Conservation (phyloP, 371 early-diverging fungal genomes). For the Apophysomyces variabilis region DNA sequence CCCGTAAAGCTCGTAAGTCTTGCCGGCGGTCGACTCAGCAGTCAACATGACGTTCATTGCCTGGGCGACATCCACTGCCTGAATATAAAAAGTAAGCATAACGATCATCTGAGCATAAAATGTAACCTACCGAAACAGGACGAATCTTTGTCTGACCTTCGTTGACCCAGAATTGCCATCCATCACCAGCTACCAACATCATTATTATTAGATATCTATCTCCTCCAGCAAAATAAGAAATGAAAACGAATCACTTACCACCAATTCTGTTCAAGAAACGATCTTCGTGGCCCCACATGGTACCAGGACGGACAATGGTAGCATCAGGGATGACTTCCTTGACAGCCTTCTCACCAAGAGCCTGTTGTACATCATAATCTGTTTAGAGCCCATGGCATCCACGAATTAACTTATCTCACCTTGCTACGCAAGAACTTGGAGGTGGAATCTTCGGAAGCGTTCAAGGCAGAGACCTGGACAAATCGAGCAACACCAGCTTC, state of each 20-base stretch:
- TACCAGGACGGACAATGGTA: slow-evolving; percentile 91
- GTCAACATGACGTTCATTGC: slow-evolving; percentile 79
- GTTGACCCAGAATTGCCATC: slow-evolving; percentile 76
- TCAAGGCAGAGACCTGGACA: slow-evolving; percentile 90
- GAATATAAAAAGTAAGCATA: slow-evolving; percentile 9
- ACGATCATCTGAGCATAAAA: background rate
- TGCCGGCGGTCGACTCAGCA: slow-evolving; percentile 76
- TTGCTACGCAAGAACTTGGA: slow-evolving; percentile 86
- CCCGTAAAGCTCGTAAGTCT: slow-evolving; percentile 92
- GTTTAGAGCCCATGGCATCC: background rate
- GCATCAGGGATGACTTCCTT: slow-evolving; percentile 88
- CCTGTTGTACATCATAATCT: slow-evolving; percentile 48
- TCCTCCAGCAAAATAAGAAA: background rate
- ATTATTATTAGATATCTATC: slow-evolving; percentile 1
- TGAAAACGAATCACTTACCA: slow-evolving; percentile 47
- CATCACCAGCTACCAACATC: slow-evolving; percentile 30
- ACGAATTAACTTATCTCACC: slow-evolving; percentile 43
- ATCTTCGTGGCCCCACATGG: slow-evolving; percentile 93
- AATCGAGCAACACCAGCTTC: slow-evolving; percentile 87
- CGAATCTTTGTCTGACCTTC: slow-evolving; percentile 75
- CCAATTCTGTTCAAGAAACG: slow-evolving; percentile 91
- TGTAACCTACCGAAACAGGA: slow-evolving; percentile 75
- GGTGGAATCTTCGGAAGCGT: slow-evolving; percentile 78
- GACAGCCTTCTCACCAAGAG: slow-evolving; percentile 90
- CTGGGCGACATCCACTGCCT: slow-evolving; percentile 88